Evolutionary conservation across 1,284 basidiomycete genomes (phyloP).

Genomic region (Singerocomus inundabilis): DNA sequence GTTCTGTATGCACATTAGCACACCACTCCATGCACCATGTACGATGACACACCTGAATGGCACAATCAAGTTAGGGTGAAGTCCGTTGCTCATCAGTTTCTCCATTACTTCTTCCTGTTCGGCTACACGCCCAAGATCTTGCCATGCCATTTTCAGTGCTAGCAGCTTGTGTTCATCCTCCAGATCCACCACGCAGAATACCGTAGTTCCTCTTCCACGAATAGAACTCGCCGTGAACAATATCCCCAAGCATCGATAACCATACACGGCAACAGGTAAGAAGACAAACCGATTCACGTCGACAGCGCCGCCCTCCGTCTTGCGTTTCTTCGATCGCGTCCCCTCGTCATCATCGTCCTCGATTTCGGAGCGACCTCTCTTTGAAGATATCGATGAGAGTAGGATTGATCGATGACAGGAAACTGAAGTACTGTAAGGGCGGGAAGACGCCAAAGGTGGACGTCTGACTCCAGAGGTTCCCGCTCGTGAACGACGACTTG

Average conservation of each 20-base stretch:
- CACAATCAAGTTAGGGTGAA: background rate
- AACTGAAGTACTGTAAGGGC: background rate
- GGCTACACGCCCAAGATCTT: background rate
- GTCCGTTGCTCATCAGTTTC: background rate
- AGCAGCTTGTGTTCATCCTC: background rate
- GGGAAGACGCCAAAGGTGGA: background rate
- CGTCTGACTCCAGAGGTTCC: background rate
- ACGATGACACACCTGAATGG: background rate
- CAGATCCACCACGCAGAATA: slow-evolving; percentile 2
- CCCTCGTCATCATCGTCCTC: background rate
- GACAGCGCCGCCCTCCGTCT: background rate
- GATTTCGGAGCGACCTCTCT: background rate
- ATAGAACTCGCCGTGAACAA: slow-evolving; percentile 12
- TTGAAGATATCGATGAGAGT: background rate
- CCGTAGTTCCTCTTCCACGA: slow-evolving; percentile 7
- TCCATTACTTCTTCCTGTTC: background rate
- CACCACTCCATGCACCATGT: fast-evolving
- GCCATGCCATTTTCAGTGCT: slow-evolving; percentile 9
- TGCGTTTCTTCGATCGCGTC: background rate
- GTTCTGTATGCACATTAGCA: background rate
- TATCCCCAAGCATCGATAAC: background rate
- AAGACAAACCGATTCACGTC: background rate
- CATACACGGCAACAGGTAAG: background rate
- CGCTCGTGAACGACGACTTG: background rate
- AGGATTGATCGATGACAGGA: background rate